A percentile compares a stretch with the other conserved stretches of the same genome.
phyloP scores from a whole-genome alignment of 352 stramenopile species.

The Phytophthora chlamydospora region DNA sequence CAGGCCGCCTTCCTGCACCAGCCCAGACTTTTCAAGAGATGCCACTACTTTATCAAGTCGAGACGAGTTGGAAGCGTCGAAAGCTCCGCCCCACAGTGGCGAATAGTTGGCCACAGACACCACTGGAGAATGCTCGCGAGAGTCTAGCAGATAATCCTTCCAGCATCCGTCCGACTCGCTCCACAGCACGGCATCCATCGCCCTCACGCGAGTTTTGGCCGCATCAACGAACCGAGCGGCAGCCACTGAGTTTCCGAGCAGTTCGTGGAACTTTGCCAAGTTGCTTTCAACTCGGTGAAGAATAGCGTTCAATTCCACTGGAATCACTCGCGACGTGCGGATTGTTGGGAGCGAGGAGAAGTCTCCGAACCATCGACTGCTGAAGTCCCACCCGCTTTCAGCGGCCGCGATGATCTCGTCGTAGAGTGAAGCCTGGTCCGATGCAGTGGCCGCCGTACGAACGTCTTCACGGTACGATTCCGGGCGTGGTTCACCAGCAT shows the following conservation, averaged over 20 bases:
- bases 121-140: conserved; percentile 44
- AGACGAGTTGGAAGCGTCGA: conserved; percentile 47
- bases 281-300: conserved; percentile 81
- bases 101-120: conserved; percentile 71
- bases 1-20: conserved; percentile 70
- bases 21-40: conserved; percentile 55
- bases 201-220: conserved; percentile 34
- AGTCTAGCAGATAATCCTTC: conserved; percentile 79
- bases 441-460: conserved; percentile 20
- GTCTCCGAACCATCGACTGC: conserved; percentile 78
- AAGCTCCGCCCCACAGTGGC: conserved; percentile 77
- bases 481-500: conserved; percentile 65
- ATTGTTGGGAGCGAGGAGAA: conserved; percentile 49
- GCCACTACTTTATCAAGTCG: conserved; percentile 49
- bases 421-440: conserved; percentile 57
- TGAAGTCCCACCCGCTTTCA: conserved; percentile 92
- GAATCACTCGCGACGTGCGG: conserved; percentile 66
- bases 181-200: conserved; percentile 80
- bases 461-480: conserved; percentile 90
- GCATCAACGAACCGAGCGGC: conserved; percentile 33
- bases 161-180: conserved; percentile 54
- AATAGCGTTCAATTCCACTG: conserved; percentile 88
- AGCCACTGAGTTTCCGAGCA: conserved; percentile 43
- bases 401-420: conserved; percentile 79
- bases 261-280: conserved; percentile 58